Conservation (phyloP, 169 alveolate species). For the Sarcocystis neurona region DNA sequence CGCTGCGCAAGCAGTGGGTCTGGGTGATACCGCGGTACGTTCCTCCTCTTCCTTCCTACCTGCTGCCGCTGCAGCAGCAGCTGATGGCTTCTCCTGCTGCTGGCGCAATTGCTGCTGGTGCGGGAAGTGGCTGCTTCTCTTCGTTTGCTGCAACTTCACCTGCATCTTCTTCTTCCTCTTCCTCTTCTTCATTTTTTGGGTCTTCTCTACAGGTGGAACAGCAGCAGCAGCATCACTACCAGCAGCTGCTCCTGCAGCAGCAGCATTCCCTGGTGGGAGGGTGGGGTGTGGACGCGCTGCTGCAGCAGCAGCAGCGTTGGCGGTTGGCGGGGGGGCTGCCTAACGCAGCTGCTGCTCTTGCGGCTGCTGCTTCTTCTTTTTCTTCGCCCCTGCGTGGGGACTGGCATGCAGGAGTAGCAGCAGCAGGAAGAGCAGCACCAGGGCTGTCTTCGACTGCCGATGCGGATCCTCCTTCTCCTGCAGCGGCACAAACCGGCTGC, state of each 20-base stretch:
- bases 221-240: conserved; percentile 8
- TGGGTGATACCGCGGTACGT: conserved; percentile 55
- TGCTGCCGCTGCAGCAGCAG: conserved; percentile 39
- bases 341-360: neutral
- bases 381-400: neutral
- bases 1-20: conserved; percentile 52
- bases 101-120: neutral
- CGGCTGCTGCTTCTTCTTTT: too few relatives aligned
- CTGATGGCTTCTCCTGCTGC: neutral
- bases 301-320: too few relatives aligned
- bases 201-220: neutral
- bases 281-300: neutral
- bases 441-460: conserved; percentile 5
- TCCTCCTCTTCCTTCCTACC: conserved; percentile 41
- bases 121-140: neutral
- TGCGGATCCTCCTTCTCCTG: too few relatives aligned
- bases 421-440: conserved; percentile 24
- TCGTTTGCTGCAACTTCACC: neutral
- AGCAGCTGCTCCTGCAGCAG: conserved; percentile 15
- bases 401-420: conserved; percentile 7
- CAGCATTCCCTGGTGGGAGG: neutral
- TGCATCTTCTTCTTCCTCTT: neutral
- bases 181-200: neutral
- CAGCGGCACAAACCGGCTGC: too few relatives aligned
- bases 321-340: neutral